Base-by-base conservation (phyloP, 257 asterid genomes). In the Solanum commersonii region DNA sequence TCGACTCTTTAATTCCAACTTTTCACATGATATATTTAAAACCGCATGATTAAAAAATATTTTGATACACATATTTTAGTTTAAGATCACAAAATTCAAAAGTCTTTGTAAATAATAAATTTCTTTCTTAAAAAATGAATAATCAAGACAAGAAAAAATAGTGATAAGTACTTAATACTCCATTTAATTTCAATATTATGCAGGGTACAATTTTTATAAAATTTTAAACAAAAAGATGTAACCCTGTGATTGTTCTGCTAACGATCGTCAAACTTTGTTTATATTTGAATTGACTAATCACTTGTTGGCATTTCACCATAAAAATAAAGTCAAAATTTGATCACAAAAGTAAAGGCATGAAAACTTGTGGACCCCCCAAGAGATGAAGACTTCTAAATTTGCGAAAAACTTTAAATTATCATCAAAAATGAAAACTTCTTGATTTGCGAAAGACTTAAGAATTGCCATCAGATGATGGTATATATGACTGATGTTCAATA, bases 31-130 rank as follows among this genome's bases (percentile, higher is more conserved):
- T 1, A 63, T 10, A 23, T n/a, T 63, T 10, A 10, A 63, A 4
- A 63, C 0, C 3, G 2, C 3, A 4, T 1, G 1, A n/a, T n/a
- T 23, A 63, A 63, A 63, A 1, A 23, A n/a, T 10, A 63, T 23
- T 23, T 63, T 0, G 7, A 23, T 63, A 4, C 1, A 4, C 16
- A 63, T 63, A 63, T n/a, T 25, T 63, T n/a, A 63, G 7, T n/a
- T 63, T n/a, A 63, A 65, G n/a, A 56, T 4, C 2, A 56, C 10
- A 56, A 56, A 11, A n/a, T 65, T 65, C 16, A 10, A 63, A 63
- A 63, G 6, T n/a, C 0, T 10, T n/a, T 25, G 1, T 63, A n/a
- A 23, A 65, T 5, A 65, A 63, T 63, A 63, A 65, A 65, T 65
- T n/a, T 65, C 16, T 10, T 63, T n/a, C 16, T 11, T 23, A n/a